Conservation (phyloP, 805 yeast species). For the Metschnikowia amazonensis region DNA sequence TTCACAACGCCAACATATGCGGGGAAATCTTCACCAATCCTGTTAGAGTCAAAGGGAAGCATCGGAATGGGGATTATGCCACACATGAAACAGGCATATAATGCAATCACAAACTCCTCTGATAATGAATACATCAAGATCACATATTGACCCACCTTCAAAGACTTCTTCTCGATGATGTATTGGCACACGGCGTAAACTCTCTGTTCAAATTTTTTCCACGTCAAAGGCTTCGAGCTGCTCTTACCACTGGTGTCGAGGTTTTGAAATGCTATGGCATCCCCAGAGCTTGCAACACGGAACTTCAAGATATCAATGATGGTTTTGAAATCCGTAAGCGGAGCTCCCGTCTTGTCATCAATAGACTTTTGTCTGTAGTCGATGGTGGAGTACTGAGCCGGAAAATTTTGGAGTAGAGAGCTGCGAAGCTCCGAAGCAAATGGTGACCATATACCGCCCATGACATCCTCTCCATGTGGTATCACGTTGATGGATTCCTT, state of each 20-base stretch:
- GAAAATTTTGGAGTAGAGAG: slow-evolving; percentile 56
- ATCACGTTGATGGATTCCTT: slow-evolving; percentile 58
- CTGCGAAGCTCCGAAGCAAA: slow-evolving; percentile 67
- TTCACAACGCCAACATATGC: slow-evolving; percentile 62
- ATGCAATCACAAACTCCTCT: slow-evolving; percentile 79
- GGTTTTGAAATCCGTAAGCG: slow-evolving; percentile 65
- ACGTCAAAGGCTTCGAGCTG: slow-evolving; percentile 43
- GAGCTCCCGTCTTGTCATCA: slow-evolving; percentile 75
- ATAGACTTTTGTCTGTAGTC: slow-evolving; percentile 71
- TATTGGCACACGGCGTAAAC: slow-evolving; percentile 72
- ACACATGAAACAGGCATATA: slow-evolving; percentile 80
- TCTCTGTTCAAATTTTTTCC: slow-evolving; percentile 79
- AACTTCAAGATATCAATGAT: slow-evolving; percentile 74
- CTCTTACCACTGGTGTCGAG: slow-evolving; percentile 35
- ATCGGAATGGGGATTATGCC: slow-evolving; percentile 79
- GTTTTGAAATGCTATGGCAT: slow-evolving; percentile 68
- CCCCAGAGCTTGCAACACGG: slow-evolving; percentile 70
- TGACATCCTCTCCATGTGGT: slow-evolving; percentile 69
- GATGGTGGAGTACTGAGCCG: slow-evolving; percentile 75
- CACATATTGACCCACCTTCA: slow-evolving; percentile 68
- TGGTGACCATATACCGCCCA: slow-evolving; percentile 82
- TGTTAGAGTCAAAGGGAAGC: slow-evolving; percentile 61
- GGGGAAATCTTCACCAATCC: slow-evolving; percentile 70
- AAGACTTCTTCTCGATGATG: slow-evolving; percentile 59
- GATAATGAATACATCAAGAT: slow-evolving; percentile 80